A percentile compares a stretch with the other conserved stretches of the same genome.
These are phyloP conservation scores for Caloboletus inedulis DNA, from an alignment of 1,284 basidiomycete genomes.

Conservation along the genomic window DNA sequence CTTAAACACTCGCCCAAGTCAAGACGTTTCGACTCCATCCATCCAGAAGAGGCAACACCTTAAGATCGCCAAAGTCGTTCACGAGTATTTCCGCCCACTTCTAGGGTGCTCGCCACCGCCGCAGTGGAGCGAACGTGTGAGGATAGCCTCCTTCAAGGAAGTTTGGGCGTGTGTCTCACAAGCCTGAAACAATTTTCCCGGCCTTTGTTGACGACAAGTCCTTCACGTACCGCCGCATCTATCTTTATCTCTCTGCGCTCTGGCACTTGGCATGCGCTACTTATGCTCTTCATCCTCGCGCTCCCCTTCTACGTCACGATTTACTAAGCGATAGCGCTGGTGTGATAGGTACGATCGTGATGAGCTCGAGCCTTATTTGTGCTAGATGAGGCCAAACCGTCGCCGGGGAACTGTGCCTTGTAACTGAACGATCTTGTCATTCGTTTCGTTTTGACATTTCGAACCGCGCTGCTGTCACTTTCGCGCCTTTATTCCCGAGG, in stretches of 20 bases:
- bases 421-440: not conserved
- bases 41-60: slow-evolving; percentile 20
- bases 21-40: not conserved
- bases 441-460: slow-evolving; percentile 4
- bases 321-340: not conserved
- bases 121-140: slow-evolving; percentile 23
- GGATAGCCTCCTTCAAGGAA: not conserved
- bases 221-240: not conserved
- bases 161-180: not conserved
- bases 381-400: not conserved
- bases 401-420: not conserved
- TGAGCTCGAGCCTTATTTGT: not conserved
- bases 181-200: slow-evolving; percentile 5
- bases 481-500: not conserved
- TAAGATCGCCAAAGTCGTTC: slow-evolving; percentile 13
- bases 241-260: slow-evolving; percentile 4
- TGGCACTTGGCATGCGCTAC: not conserved
- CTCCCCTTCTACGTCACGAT: slow-evolving; percentile 9
- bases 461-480: not conserved
- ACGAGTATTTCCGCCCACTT: slow-evolving; percentile 19
- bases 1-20: not conserved
- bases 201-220: not conserved
- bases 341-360: not conserved
- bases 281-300: slow-evolving; percentile 10
- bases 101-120: slow-evolving; percentile 12